Evolutionary conservation across 225 moss, liverwort and hornwort genomes (phyloP).

Genomic region (Pseudoscleropodium purum): DNA sequence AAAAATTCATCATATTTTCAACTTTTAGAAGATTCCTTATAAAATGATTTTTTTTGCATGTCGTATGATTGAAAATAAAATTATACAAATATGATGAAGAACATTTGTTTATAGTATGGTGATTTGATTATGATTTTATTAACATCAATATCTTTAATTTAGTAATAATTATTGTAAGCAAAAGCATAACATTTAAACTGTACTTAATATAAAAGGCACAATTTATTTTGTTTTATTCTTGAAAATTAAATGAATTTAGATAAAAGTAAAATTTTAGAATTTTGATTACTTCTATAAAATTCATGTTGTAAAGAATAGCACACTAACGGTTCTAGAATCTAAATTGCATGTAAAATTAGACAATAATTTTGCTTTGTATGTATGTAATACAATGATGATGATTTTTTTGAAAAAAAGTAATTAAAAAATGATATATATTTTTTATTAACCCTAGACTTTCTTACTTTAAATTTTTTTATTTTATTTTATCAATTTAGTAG

Average conservation of each 20-base stretch:
- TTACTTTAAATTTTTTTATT: fast-evolving
- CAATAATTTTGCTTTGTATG: not conserved
- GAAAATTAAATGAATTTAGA: not conserved
- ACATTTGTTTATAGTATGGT: too few species aligned
- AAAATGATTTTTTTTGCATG: not conserved
- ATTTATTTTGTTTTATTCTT: not conserved
- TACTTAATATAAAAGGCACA: not conserved
- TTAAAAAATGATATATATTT: not conserved
- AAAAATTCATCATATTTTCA: not conserved
- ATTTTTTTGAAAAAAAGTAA: not conserved
- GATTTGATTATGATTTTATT: not conserved
- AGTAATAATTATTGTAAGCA: not conserved
- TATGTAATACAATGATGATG: too few species aligned
- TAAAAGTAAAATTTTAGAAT: not conserved
- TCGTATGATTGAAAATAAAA: not conserved
- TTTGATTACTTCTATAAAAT: not conserved
- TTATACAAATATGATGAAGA: fast-evolving
- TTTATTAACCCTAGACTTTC: not conserved
- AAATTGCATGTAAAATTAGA: not conserved
- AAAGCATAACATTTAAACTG: too few species aligned
- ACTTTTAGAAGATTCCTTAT: too few species aligned
- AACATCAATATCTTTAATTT: not conserved
- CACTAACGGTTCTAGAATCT: not conserved
- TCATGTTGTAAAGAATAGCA: not conserved
- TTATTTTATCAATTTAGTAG: not conserved